Evolutionary conservation across 2,329 filamentous ascomycete genomes (phyloP), one percentile per base, ranked within the genome.

Genomic region (Fonsecaea nubica): DNA sequence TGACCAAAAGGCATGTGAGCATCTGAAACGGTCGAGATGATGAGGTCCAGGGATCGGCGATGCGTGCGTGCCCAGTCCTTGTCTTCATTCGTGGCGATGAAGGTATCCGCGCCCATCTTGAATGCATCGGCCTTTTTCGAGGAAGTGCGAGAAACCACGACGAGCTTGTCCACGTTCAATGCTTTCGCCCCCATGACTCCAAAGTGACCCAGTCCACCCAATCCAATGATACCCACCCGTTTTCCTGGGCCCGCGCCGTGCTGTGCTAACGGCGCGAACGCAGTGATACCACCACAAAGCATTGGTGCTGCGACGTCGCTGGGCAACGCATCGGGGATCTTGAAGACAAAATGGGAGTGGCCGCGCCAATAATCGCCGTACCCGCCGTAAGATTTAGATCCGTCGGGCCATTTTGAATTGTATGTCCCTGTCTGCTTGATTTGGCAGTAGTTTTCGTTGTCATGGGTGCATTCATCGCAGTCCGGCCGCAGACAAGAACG

Each of bases 201-300:
- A 70, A 93, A 87, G 75, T 94, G 90, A 0, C 91, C 90, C 0
- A 93, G 79, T 2, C 91, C 90, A 7, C 91, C 91, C 8, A 93
- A 82, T 5, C 91, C 90, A 12, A 92, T 81, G 62, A 94, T 86
- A 0, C 88, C 91, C 0, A 94, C 89, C 2, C 79, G 83, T 76
- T 90, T 92, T 5, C 90, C 91, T 0, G 89, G 88, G 0, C 91
- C 91, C 38, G 87, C 84, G 1, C 86, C 87, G 48, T 90, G 88
- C 36, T 89, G 85, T 56, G 85, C 84, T 15, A 95, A 79, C 0
- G 92, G 91, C 5, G 86, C 85, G 75, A 87, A 95, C 0, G 90
- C 85, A 0, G 92, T 95, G 62, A 94, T 84, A 1, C 92, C 92
- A 1, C 88, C 92, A 75, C 92, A 94, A 33, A 94, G 83, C 81